Base-by-base conservation (phyloP, 1,139 yeast species). In the Suhomyces anneliseae region DNA sequence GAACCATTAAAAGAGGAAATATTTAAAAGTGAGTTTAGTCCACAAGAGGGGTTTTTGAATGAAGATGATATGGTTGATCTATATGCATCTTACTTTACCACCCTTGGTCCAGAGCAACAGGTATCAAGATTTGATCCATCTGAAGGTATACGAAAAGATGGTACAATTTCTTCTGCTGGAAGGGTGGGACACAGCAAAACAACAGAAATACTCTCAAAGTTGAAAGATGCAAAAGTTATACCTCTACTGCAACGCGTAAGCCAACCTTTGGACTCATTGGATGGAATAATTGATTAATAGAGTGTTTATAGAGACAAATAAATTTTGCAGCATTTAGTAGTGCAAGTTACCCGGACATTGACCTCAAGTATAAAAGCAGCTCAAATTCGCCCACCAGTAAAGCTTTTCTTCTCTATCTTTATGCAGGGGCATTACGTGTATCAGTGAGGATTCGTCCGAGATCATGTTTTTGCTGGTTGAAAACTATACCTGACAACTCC, bases 401-500 rank as follows among this genome's bases (percentile, higher is more conserved):
- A 40, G 44, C 52, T 66, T 65, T 68, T 64, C 64, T 64, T 70
- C 85, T 68, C 64, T 70, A 90, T 90, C 97, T 87, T 92, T 93
- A 90, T 92, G 98, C 99, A 87, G 88, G 98, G 98, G 97, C 96
- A 90, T 90, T 92, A 92, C 98, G 96, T 96, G 95, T 90, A 89
- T 92, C 98, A 90, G 96, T 92, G 99, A 92, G 97, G 98, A 93
- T 90, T 90, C 97, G 97, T 93, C 98, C 98, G 99, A 92, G 99
- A 90, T 90, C 96, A 96, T 92, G 98, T 92, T 88, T 90, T 92
- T 92, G 99, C 99, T 92, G 96, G 97, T 92, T 92, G 97, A 92
- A 92, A 92, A 90, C 93, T 87, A 82, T 85, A 88, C 93, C 95
- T 85, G 97, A 90, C 97, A 90, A 82, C 98, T 90, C 85, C 89